Evolutionary conservation across 1,284 basidiomycete species (phyloP).

Genomic region (Stygiomarasmius scandens): DNA sequence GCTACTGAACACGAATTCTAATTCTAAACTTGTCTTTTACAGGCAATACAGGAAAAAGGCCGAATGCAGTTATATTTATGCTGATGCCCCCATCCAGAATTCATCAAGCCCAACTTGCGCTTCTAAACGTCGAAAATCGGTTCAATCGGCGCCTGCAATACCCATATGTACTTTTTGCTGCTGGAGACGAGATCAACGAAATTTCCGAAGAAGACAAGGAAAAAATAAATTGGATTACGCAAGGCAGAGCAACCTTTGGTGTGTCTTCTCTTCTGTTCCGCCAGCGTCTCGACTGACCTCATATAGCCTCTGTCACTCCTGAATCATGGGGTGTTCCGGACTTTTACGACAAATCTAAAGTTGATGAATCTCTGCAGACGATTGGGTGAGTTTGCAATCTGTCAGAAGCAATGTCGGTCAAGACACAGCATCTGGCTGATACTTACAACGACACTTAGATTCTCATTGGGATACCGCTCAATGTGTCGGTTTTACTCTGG

Average conservation of each 20-base stretch:
- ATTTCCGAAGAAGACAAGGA: constrained; percentile 25
- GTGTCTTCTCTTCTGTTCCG: constrained; percentile 1
- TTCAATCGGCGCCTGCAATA: constrained; percentile 32
- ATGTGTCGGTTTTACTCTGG: constrained; percentile 35
- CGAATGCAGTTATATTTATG: constrained; percentile 32
- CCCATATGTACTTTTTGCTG: constrained; percentile 30
- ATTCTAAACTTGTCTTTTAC: not conserved
- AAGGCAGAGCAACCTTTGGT: constrained; percentile 30
- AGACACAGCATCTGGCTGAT: too few relatives aligned
- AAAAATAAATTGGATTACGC: constrained; percentile 28
- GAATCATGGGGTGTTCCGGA: constrained; percentile 28
- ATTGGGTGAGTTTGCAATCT: constrained; percentile 23
- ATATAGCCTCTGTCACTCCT: constrained; percentile 17
- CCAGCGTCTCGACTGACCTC: not conserved
- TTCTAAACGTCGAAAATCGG: constrained; percentile 30
- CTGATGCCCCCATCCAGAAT: constrained; percentile 26
- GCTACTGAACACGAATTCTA: too few relatives aligned
- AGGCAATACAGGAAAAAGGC: constrained; percentile 3
- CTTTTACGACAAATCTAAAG: constrained; percentile 22
- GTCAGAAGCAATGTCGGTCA: not conserved
- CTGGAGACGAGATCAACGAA: constrained; percentile 23
- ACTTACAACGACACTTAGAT: constrained; percentile 17
- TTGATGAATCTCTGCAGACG: constrained; percentile 24
- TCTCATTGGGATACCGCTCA: constrained; percentile 28
- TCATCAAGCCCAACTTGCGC: constrained; percentile 28